These are phyloP conservation scores for Avena atlantica DNA, from an alignment of 176 grass and related monocot genomes.

Conservation along the genomic window DNA sequence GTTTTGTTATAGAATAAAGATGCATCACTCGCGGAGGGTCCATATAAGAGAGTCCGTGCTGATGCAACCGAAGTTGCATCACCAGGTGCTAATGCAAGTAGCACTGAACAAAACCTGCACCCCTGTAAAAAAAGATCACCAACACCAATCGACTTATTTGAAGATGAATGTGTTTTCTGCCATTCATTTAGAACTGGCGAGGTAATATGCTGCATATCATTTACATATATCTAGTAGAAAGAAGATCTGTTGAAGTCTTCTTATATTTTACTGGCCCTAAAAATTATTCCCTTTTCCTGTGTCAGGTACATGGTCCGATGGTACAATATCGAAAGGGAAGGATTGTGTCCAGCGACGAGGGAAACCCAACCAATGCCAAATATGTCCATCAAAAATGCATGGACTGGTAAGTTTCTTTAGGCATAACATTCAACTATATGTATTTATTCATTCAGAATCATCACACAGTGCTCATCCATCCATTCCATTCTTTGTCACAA, in stretches of 20 bases:
- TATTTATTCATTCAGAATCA: neutral
- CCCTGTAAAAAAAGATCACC: neutral
- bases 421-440: neutral
- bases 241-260: slow-evolving; percentile 8
- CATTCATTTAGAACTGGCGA: slow-evolving; percentile 65
- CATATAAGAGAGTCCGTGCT: neutral
- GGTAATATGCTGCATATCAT: slow-evolving; percentile 38
- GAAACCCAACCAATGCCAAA: slow-evolving; percentile 36
- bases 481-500: neutral
- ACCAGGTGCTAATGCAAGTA: slow-evolving; percentile 18
- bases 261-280: slow-evolving; percentile 20
- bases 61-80: neutral
- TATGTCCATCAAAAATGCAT: slow-evolving; percentile 71
- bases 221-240: neutral
- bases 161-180: slow-evolving; percentile 84
- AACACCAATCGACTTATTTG: slow-evolving; percentile 60
- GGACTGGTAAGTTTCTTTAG: slow-evolving; percentile 53
- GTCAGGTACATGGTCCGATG: slow-evolving; percentile 73
- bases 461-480: slow-evolving; percentile 12
- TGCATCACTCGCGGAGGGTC: neutral
- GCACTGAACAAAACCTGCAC: neutral
- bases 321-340: slow-evolving; percentile 46
- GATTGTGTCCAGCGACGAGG: slow-evolving; percentile 34
- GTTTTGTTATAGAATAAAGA: slow-evolving; percentile 17
- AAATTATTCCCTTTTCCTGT: neutral